Conservation (phyloP, 148 eudicot genomes). For the Drosera capensis region DNA sequence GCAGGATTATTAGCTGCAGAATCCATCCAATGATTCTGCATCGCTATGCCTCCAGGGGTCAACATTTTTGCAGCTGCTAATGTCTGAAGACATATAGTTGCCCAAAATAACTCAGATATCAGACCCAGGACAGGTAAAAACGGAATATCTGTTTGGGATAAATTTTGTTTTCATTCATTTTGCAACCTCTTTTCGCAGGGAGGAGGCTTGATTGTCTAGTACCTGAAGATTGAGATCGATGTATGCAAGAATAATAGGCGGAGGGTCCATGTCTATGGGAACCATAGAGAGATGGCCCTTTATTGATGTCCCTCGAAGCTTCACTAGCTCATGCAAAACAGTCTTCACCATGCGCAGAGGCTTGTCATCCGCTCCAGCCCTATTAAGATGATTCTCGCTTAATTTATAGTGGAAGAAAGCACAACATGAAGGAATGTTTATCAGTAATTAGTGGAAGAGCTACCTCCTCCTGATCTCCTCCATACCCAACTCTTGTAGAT, state of each 20-base stretch:
- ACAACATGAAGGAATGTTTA: too few species aligned
- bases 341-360: constrained; percentile 99
- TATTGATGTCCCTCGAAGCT: constrained; percentile 93
- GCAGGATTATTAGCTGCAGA: constrained; percentile 67
- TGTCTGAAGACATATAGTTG: constrained; percentile 28
- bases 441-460: neutral
- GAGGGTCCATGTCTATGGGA: constrained; percentile 93
- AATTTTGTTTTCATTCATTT: too few species aligned
- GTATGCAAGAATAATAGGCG: constrained; percentile 93
- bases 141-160: too few species aligned
- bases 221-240: constrained; percentile 98
- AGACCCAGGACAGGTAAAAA: too few species aligned
- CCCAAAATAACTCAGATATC: neutral
- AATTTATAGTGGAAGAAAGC: too few species aligned
- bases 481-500: constrained; percentile 94
- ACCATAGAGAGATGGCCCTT: constrained; percentile 97
- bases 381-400: too few species aligned
- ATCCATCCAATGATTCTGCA: constrained; percentile 93
- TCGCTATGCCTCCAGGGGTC: constrained; percentile 83
- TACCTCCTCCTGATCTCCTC: constrained; percentile 98
- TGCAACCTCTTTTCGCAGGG: too few species aligned
- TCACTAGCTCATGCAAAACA: constrained; percentile 94
- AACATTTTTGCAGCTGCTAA: constrained; percentile 98
- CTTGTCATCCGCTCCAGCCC: constrained; percentile 99
- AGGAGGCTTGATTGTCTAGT: too few species aligned